phyloP scores from a whole-genome alignment of 768 basidiomycete genomes.

The Trametes punicea region DNA sequence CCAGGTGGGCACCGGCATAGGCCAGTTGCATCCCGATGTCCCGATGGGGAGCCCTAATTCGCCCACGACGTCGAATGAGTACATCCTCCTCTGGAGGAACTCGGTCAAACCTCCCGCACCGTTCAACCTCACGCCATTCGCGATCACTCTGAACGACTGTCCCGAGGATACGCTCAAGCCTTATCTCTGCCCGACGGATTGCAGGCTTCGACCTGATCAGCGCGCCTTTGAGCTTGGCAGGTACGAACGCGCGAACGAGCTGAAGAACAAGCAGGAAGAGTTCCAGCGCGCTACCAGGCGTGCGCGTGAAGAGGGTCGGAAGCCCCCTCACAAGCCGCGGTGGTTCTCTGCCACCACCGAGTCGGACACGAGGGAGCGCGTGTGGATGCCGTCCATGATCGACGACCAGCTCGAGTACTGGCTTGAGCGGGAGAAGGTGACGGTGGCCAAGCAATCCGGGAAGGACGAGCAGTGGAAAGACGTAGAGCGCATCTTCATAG shows the following conservation, averaged over 20 bases:
- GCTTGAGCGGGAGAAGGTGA: slow-evolving; percentile 69
- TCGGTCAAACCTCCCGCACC: slow-evolving; percentile 79
- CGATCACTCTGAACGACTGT: slow-evolving; percentile 88
- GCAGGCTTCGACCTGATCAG: slow-evolving; percentile 88
- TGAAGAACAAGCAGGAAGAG: slow-evolving; percentile 82
- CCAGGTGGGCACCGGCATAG: slow-evolving; percentile 52
- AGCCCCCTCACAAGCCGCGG: slow-evolving; percentile 71
- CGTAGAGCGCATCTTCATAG: slow-evolving; percentile 82
- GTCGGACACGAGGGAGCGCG: slow-evolving; percentile 83
- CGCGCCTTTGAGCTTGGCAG: slow-evolving; percentile 88
- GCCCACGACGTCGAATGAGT: slow-evolving; percentile 55
- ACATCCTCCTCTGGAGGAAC: slow-evolving; percentile 90
- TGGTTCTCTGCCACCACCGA: slow-evolving; percentile 88
- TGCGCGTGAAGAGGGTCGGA: slow-evolving; percentile 69
- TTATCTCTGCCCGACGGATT: slow-evolving; percentile 86
- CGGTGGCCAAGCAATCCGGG: slow-evolving; percentile 36
- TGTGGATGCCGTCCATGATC: slow-evolving; percentile 70
- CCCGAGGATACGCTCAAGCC: slow-evolving; percentile 65
- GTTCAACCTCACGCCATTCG: slow-evolving; percentile 95
- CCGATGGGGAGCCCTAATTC: slow-evolving; percentile 45
- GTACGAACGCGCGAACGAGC: slow-evolving; percentile 78
- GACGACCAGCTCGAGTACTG: slow-evolving; percentile 73
- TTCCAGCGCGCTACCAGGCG: slow-evolving; percentile 68
- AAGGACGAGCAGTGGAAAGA: slow-evolving; percentile 52
- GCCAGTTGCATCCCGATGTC: slow-evolving; percentile 71